A percentile compares a stretch with the other conserved stretches of the same genome.
phyloP scores from a whole-genome alignment of 257 asterid genomes.

The Vinca minor region DNA sequence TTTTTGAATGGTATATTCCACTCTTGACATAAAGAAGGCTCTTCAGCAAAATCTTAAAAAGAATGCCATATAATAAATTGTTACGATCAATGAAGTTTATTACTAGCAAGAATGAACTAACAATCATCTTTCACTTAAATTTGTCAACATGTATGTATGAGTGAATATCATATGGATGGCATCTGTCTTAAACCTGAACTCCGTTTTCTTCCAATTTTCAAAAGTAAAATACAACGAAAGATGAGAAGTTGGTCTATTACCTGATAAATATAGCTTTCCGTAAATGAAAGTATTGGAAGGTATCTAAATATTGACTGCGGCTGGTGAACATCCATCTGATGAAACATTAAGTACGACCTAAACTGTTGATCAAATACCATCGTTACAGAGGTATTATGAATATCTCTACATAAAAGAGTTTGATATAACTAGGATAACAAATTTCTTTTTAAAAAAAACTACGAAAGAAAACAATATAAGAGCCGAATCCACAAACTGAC shows the following conservation, averaged over 20 bases:
- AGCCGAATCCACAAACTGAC: too few relatives aligned
- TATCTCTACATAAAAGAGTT: background rate
- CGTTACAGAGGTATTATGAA: background rate
- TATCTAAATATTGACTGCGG: conserved; percentile 56
- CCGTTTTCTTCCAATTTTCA: background rate
- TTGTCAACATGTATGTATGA: background rate
- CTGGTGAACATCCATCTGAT: conserved; percentile 57
- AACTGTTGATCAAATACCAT: conserved; percentile 40
- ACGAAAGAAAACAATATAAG: too few relatives aligned
- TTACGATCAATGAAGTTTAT: background rate
- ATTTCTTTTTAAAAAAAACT: background rate
- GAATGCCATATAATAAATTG: background rate
- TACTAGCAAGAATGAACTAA: background rate
- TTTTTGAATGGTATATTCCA: background rate
- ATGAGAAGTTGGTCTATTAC: conserved; percentile 21
- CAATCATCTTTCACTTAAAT: background rate
- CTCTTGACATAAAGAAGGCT: background rate
- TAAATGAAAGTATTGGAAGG: conserved; percentile 80
- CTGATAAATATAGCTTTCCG: conserved; percentile 93
- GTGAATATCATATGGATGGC: background rate
- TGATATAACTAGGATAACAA: background rate
- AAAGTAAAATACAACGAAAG: background rate
- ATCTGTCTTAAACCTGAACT: background rate
- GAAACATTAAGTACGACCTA: conserved; percentile 93
- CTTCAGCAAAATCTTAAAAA: background rate